Evolutionary conservation across 2,329 filamentous ascomycete genomes (phyloP).

Genomic region (Plenodomus tracheiphilus): DNA sequence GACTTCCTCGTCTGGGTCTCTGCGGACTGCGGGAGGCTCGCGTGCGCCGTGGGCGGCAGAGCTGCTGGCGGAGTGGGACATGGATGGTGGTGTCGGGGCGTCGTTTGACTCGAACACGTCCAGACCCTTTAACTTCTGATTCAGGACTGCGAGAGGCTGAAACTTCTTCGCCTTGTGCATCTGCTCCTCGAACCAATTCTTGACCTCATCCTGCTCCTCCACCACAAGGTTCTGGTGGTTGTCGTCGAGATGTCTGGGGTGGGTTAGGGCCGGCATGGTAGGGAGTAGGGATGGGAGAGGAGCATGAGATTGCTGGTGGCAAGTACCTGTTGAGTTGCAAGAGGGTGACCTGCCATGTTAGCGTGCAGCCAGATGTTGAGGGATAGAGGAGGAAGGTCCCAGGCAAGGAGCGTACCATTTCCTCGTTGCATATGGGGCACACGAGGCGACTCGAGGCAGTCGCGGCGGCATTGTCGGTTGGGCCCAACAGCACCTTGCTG

Average conservation of each 20-base stretch:
- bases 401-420: constrained; percentile 74
- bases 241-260: constrained; percentile 75
- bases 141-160: constrained; percentile 86
- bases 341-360: constrained; percentile 71
- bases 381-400: too few relatives aligned
- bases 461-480: constrained; percentile 59
- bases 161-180: constrained; percentile 92
- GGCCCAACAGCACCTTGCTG: constrained; percentile 75
- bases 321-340: constrained; percentile 74
- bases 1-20: constrained; percentile 88
- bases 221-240: constrained; percentile 86
- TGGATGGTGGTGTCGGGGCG: constrained; percentile 52
- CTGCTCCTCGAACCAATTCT: constrained; percentile 95
- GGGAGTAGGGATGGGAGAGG: background rate
- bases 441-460: constrained; percentile 70
- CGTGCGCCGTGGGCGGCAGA: constrained; percentile 35
- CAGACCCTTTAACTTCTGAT: constrained; percentile 89
- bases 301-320: too few relatives aligned
- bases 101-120: constrained; percentile 95
- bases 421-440: constrained; percentile 97
- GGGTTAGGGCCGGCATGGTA: constrained; percentile 20
- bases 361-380: constrained; percentile 17
- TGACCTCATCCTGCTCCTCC: constrained; percentile 88
- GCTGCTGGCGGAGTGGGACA: constrained; percentile 38
- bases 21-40: constrained; percentile 36